Evolutionary conservation across 352 stramenopile species (phyloP).

Genomic region (Pythium utonaiense): DNA sequence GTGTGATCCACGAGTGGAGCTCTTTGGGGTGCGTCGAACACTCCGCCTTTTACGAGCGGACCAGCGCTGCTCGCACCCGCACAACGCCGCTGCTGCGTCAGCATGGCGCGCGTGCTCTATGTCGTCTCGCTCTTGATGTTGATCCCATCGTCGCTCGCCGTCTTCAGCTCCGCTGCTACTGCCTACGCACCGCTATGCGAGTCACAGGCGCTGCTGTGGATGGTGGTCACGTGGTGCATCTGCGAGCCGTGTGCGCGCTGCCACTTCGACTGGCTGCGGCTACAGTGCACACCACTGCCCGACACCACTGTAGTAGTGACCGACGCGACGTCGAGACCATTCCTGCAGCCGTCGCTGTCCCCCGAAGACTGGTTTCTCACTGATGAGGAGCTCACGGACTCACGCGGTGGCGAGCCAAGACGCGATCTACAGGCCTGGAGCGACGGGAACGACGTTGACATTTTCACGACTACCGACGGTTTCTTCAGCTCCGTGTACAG

Average conservation of each 20-base stretch:
- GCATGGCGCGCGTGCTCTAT: no score
- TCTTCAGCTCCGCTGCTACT: no score
- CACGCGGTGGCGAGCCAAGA: conserved; percentile 25
- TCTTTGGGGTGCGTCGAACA: not conserved
- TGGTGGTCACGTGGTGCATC: conserved; percentile 28
- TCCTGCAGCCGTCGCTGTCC: conserved; percentile 26
- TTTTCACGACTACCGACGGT: conserved; percentile 25
- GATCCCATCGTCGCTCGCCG: not conserved
- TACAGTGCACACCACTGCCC: conserved; percentile 15
- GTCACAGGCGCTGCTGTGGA: conserved; percentile 15
- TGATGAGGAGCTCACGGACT: conserved; percentile 23
- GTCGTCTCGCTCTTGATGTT: no score
- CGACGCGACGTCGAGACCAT: not conserved
- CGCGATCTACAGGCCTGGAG: conserved; percentile 17
- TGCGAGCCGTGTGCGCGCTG: conserved; percentile 30
- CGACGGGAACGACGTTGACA: conserved; percentile 22
- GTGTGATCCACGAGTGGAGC: not conserved
- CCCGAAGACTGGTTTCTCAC: conserved; percentile 31
- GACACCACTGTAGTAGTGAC: not conserved
- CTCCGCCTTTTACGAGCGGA: no score
- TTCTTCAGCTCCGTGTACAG: conserved; percentile 29
- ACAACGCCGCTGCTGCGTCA: no score
- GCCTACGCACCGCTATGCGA: not conserved
- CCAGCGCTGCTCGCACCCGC: no score
- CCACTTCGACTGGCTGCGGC: conserved; percentile 23